Evolutionary conservation across 495 filamentous ascomycete genomes (phyloP), one percentile per base, ranked within the genome.

Genomic region (Tetracladium marchalianum): DNA sequence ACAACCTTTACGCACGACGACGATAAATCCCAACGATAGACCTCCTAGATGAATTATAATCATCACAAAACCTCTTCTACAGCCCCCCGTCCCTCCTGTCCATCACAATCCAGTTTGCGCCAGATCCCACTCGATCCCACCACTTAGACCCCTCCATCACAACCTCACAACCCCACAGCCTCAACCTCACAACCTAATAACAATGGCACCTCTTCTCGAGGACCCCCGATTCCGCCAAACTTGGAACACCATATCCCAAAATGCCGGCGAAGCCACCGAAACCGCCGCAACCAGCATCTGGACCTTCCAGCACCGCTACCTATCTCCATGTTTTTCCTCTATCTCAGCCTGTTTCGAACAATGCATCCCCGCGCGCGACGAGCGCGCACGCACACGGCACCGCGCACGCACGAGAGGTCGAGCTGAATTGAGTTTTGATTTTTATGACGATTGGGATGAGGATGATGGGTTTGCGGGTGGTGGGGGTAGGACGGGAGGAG

Each of bases 361-460:
- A 52, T 93, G 87, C 61, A 77, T 81, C 15, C 80, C 84, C 12
- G 75, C 69, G 55, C 78, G 78, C 41, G 84, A 90, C 46, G 86
- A 87, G 54, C 83, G 83, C 35, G 66, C 78, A 17, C 76, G 87
- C 38, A 70, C 76, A 42, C 70, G 73, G 34, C 71, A 76, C 49
- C 64, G 72, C 27, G 77, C 65, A 11, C 60, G 68, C 10, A 70
- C 72, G 9, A 68, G 82, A 51, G 82, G 81, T 9, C 66, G 79
- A 34, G 81, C 85, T 19, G 89, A 95, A 59, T 78, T 82, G 35
- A 85, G 77, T 51, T 98, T 98, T 54, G 93, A 95, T 55, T 98
- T 98, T 68, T 98, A 98, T 67, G 92, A 98, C 61, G 90, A 95
- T 58, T 95, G 90, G 88, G 87, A 95, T 41, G 87, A 89, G 44